phyloP scores from a whole-genome alignment of 2,329 filamentous ascomycete species.

The Magnaporthiopsis incrustans region DNA sequence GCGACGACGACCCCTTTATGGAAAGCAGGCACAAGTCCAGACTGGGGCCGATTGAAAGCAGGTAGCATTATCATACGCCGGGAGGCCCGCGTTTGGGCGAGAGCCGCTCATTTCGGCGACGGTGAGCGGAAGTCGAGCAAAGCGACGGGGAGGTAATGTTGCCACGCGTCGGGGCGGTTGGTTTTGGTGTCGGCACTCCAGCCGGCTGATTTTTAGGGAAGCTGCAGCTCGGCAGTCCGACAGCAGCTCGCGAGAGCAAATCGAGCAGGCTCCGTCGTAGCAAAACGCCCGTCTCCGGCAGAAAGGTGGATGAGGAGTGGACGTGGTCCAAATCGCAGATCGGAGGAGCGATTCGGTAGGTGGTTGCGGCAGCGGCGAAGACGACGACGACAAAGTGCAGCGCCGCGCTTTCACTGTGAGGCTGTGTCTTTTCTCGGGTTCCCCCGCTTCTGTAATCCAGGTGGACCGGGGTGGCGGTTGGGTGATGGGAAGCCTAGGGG shows the following conservation, averaged over 20 bases:
- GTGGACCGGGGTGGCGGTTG: neutral
- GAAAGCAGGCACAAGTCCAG: neutral
- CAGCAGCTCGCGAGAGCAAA: neutral
- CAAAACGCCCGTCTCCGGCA: neutral
- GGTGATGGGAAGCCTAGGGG: neutral
- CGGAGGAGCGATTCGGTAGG: neutral
- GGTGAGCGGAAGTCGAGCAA: neutral
- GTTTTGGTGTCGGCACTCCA: neutral
- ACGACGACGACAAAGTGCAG: conserved; percentile 5
- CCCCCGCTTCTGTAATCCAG: conserved; percentile 5
- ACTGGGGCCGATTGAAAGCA: neutral
- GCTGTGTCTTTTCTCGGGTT: conserved; percentile 8
- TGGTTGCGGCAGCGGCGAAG: conserved; percentile 1
- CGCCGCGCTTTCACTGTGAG: conserved; percentile 4
- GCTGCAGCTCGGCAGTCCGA: neutral
- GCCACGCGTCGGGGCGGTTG: neutral
- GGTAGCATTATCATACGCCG: conserved; percentile 43
- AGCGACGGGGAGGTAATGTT: neutral
- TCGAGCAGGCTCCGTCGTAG: neutral
- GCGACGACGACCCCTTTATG: neutral
- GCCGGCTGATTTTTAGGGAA: neutral
- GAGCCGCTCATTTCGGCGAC: conserved; percentile 31
- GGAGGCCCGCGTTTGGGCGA: conserved; percentile 52
- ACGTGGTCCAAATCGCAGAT: neutral
- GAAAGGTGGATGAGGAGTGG: neutral